Percentiles rank a stretch among this genome's conserved stretches.
Conservation (phyloP, 2,329 filamentous ascomycete species). For the Pseudocercospora pini-densiflorae region DNA sequence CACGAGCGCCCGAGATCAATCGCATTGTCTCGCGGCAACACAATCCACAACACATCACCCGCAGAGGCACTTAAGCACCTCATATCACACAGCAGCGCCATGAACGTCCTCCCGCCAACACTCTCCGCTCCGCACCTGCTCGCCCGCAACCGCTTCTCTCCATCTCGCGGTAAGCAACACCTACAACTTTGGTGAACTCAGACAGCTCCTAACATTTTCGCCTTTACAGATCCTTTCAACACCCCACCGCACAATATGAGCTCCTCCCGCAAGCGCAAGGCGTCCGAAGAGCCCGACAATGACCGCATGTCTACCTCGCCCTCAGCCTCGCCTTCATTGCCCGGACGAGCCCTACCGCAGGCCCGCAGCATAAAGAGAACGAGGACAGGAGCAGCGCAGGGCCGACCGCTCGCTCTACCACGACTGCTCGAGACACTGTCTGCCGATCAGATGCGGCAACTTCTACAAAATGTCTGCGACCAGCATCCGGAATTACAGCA, state of each 20-base stretch:
- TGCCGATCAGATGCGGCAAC: conserved; percentile 77
- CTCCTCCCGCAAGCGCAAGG: conserved; percentile 79
- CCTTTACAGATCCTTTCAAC: conserved; percentile 35
- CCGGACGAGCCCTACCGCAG: conserved; percentile 65
- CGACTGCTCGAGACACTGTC: conserved; percentile 95
- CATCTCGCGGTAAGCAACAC: conserved; percentile 60
- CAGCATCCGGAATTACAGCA: conserved; percentile 82
- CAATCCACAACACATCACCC: neutral
- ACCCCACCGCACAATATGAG: conserved; percentile 39
- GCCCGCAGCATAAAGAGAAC: conserved; percentile 68
- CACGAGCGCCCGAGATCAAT: neutral
- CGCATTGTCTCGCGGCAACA: neutral
- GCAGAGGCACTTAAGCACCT: neutral
- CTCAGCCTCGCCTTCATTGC: conserved; percentile 75
- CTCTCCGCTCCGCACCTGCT: conserved; percentile 67
- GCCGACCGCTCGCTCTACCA: conserved; percentile 67
- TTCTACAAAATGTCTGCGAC: conserved; percentile 91
- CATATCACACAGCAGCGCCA: conserved; percentile 40
- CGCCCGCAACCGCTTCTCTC: conserved; percentile 63
- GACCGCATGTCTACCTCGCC: conserved; percentile 92
- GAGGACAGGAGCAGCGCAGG: conserved; percentile 68
- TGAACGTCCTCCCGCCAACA: conserved; percentile 67
- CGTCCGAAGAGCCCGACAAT: conserved; percentile 68
- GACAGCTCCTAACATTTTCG: conserved; percentile 44
- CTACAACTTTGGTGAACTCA: conserved; percentile 40